Evolutionary conservation across 2,329 filamentous ascomycete genomes (phyloP).

Genomic region (Epichloe baconii): DNA sequence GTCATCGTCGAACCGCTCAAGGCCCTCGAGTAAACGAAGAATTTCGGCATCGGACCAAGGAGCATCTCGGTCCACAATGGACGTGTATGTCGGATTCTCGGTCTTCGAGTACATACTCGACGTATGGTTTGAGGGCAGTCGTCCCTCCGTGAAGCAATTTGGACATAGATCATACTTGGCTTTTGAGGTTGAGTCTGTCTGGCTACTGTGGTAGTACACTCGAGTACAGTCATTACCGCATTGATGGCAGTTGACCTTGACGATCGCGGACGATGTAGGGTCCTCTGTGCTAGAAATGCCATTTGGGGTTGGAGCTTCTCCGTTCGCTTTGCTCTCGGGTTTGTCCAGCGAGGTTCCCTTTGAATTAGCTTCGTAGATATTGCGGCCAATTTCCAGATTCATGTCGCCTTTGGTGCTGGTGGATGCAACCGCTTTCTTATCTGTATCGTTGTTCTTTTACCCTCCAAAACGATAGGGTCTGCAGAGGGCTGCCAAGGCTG

Average conservation of each 20-base stretch:
- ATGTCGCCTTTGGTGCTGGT: constrained; percentile 63
- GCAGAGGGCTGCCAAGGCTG: constrained; percentile 90
- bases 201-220: constrained; percentile 46
- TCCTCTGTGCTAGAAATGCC: constrained; percentile 47
- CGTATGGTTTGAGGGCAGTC: constrained; percentile 67
- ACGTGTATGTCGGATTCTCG: constrained; percentile 74
- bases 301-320: constrained; percentile 56
- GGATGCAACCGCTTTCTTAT: constrained; percentile 54
- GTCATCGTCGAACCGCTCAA: constrained; percentile 90
- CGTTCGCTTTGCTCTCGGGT: constrained; percentile 58
- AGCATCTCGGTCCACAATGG: constrained; percentile 67
- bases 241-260: constrained; percentile 71
- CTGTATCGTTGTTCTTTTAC: constrained; percentile 54
- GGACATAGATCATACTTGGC: constrained; percentile 82
- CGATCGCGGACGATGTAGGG: constrained; percentile 50
- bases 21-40: constrained; percentile 74
- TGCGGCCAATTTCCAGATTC: constrained; percentile 85
- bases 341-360: constrained; percentile 62
- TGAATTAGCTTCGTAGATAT: constrained; percentile 86
- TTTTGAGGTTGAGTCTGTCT: constrained; percentile 46
- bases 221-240: constrained; percentile 81
- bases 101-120: constrained; percentile 76
- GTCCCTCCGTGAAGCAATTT: constrained; percentile 74
- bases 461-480: constrained; percentile 52
- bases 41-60: constrained; percentile 87